phyloP scores from a whole-genome alignment of 108 stramenopile species.

The Craspedostauros australis region DNA sequence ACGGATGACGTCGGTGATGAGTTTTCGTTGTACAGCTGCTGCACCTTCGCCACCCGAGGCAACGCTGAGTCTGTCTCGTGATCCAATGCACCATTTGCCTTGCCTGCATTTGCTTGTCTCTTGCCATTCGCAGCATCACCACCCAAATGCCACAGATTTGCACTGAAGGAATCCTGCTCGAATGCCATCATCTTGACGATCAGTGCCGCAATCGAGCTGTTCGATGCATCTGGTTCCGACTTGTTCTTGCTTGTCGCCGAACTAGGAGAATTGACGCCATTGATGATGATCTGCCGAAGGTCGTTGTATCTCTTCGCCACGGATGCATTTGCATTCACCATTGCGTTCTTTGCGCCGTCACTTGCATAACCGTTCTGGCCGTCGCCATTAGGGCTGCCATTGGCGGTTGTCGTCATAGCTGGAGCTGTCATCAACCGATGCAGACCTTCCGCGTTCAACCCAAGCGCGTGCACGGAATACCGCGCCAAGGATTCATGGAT shows the following conservation, averaged over 20 bases:
- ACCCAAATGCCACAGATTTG: slow-evolving; percentile 45
- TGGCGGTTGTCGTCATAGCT: too few species aligned
- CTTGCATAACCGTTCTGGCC: too few species aligned
- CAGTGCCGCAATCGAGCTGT: slow-evolving; percentile 1
- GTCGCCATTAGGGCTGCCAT: too few species aligned
- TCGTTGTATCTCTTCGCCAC: too few species aligned
- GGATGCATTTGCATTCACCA: too few species aligned
- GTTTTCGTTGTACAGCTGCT: slow-evolving; percentile 31
- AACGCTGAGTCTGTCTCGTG: too few species aligned
- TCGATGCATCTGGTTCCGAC: neutral
- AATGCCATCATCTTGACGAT: slow-evolving; percentile 27
- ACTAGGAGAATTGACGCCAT: too few species aligned
- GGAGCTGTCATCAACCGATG: too few species aligned
- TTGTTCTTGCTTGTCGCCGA: too few species aligned
- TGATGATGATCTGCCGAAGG: too few species aligned
- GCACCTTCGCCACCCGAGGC: slow-evolving; percentile 21
- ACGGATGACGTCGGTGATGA: slow-evolving; percentile 30
- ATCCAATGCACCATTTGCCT: slow-evolving; percentile 13
- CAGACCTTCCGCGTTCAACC: slow-evolving; percentile 53
- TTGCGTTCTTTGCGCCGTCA: too few species aligned
- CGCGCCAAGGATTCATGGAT: slow-evolving; percentile 39
- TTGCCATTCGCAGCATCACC: slow-evolving; percentile 1
- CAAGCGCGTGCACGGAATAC: slow-evolving; percentile 46
- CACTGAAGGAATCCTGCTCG: slow-evolving; percentile 61
- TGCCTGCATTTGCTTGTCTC: slow-evolving; percentile 7